A percentile compares a stretch with the other conserved stretches of the same genome.
Conservation (phyloP, 2,329 filamentous ascomycete species). For the Helotiales sp. region DNA sequence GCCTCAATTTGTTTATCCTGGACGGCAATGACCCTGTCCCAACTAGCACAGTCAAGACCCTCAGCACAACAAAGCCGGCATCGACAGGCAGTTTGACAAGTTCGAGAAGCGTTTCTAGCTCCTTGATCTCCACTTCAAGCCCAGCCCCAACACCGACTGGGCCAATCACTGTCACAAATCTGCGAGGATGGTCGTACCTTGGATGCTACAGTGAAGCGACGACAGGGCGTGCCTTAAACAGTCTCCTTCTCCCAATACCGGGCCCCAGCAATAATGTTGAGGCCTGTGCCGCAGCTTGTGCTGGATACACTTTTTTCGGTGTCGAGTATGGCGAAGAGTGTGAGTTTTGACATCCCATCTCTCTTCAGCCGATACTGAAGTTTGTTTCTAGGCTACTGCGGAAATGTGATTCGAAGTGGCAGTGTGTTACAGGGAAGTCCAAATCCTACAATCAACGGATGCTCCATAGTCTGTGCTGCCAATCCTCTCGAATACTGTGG, state of each 20-base stretch:
- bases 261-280: conserved; percentile 39
- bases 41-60: neutral
- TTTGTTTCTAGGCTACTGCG: conserved; percentile 18
- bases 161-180: conserved; percentile 27
- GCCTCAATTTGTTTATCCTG: conserved; percentile 32
- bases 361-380: conserved; percentile 19
- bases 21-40: neutral
- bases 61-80: neutral
- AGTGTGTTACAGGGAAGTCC: neutral
- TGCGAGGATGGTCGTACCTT: conserved; percentile 23
- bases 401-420: conserved; percentile 11
- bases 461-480: conserved; percentile 32
- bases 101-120: neutral
- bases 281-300: conserved; percentile 38
- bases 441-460: conserved; percentile 27
- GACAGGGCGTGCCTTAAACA: conserved; percentile 26
- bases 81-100: neutral
- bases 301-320: conserved; percentile 44
- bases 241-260: conserved; percentile 8
- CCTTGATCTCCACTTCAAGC: conserved; percentile 6
- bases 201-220: conserved; percentile 33
- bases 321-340: conserved; percentile 46
- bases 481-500: conserved; percentile 42
- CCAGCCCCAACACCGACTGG: conserved; percentile 23
- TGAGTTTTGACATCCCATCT: conserved; percentile 30